Base-by-base conservation (phyloP, 768 basidiomycete genomes). In the Cystobasidium tubakii region DNA sequence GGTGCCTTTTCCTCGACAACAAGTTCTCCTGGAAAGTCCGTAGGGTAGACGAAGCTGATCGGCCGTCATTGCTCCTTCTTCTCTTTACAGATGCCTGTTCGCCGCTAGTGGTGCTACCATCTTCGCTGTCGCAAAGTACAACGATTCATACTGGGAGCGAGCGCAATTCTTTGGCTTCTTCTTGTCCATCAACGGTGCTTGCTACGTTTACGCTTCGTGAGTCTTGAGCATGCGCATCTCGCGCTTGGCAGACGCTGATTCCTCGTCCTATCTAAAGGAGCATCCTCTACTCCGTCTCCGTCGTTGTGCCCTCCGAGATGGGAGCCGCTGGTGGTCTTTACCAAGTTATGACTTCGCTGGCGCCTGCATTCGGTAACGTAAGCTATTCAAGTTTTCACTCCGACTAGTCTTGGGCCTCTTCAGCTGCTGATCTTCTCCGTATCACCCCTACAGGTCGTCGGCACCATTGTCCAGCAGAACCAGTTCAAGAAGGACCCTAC, bases 291-390 rank as follows among this genome's bases (percentile, higher is more conserved):
- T 43, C 27, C 25, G 62, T 73, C 34, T 65, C 62, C 1, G 73
- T 73, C n/a, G 73, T 73, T 66, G 46, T 73, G 17, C 73, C 73
- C n/a, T 23, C 33, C n/a, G 73, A 73, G 50, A 42, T 69, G 13
- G 43, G 54, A 21, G 73, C 73, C 36, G 73, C 65, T 29, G 73
- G 65, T 4, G 73, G 66, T 50, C 34, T 67, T 1, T 74, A 27
- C 66, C 73, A 67, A 55, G 53, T 74, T 27, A 67, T 74, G 73
- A 74, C 73, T 13, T 74, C 73, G 12, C 53, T 74, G 31, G 63
- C 65, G 12, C 63, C 73, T n/a, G 73, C 73, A 23, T n/a, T 74
- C 50, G 73, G 66, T 19, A 69, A 69, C 23, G 57, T 60, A 31
- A 60, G 57, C 33, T 27, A 34, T 29, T 21, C 42, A 42, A 7